A percentile compares a stretch with the other conserved stretches of the same genome.
These are phyloP conservation scores for Cucurbitaria berberidis DNA, from an alignment of 2,329 filamentous ascomycete species.

Conservation along the genomic window DNA sequence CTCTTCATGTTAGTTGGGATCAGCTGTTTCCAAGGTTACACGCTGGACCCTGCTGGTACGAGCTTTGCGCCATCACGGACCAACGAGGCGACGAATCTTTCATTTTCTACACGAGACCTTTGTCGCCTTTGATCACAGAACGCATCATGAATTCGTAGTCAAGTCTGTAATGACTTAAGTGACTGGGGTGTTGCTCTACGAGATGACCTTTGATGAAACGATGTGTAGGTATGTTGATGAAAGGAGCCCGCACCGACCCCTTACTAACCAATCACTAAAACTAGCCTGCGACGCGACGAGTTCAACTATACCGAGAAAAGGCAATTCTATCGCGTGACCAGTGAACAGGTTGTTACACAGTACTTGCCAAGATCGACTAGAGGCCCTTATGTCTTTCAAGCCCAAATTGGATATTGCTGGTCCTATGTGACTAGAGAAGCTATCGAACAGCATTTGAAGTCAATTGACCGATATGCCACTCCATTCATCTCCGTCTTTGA, in stretches of 20 bases:
- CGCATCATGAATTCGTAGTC: neutral
- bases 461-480: neutral
- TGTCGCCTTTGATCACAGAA: neutral
- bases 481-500: conserved; percentile 4
- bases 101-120: neutral
- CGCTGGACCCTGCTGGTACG: conserved; percentile 2
- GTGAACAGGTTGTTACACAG: neutral
- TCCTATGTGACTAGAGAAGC: neutral
- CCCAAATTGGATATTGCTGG: neutral
- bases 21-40: neutral
- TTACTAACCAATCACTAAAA: conserved; percentile 2
- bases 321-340: conserved; percentile 6
- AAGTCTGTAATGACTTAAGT: neutral
- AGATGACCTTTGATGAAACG: conserved; percentile 1
- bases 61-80: conserved; percentile 12
- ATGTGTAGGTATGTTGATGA: conserved; percentile 1
- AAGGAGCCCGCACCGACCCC: neutral
- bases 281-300: neutral
- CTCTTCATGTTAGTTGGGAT: too few relatives aligned
- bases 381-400: neutral
- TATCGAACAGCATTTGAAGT: conserved; percentile 1
- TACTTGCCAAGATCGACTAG: neutral
- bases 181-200: neutral
- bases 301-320: neutral
- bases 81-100: neutral